A percentile compares a stretch with the other conserved stretches of the same genome.
Conservation (phyloP, 768 basidiomycete genomes). For the Collybiopsis confluens region DNA sequence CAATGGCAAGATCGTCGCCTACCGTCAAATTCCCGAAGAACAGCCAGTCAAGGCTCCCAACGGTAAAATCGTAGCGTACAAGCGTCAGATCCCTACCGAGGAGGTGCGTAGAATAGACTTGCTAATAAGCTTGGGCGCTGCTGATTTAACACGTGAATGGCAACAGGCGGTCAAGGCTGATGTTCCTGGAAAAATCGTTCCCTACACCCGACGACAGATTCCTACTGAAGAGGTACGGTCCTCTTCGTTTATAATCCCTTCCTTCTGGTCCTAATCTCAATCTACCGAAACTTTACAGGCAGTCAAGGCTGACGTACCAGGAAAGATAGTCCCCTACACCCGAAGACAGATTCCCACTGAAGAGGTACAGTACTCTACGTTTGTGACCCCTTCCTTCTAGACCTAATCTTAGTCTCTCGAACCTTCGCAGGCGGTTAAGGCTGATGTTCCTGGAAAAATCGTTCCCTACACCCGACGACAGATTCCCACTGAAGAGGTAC, state of each 20-base stretch:
- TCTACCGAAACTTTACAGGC: not conserved
- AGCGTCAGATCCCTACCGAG: not conserved
- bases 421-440: constrained; percentile 19
- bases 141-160: not conserved
- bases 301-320: constrained; percentile 3
- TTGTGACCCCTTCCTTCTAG: too few species aligned
- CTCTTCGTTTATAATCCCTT: not conserved
- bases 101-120: not conserved
- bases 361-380: not conserved
- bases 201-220: constrained; percentile 14
- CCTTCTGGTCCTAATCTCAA: not conserved
- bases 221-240: not conserved
- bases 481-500: not conserved
- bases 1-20: constrained; percentile 16
- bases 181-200: constrained; percentile 22
- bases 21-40: not conserved
- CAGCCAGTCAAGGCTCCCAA: too few species aligned
- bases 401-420: too few species aligned
- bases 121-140: not conserved
- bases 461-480: constrained; percentile 17
- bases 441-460: constrained; percentile 24
- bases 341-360: not conserved
- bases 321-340: constrained; percentile 8
- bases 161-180: constrained; percentile 21
- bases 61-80: constrained; percentile 19